Evolutionary conservation across 106 monocot species (phyloP).

Genomic region (Phalaenopsis aphrodite): DNA sequence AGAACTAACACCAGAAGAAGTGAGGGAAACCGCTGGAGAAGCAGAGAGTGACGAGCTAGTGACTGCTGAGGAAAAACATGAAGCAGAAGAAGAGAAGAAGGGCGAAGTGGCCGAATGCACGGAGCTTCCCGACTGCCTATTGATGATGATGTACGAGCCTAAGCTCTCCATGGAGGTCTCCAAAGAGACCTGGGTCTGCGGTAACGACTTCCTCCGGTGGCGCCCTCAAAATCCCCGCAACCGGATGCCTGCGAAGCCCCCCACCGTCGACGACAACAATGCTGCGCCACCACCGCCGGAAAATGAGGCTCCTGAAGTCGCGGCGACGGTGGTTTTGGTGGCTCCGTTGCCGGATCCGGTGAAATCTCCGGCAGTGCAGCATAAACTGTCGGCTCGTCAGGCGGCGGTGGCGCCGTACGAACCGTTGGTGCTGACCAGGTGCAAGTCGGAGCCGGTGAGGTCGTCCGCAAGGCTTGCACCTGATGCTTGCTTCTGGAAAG

Average conservation of each 20-base stretch:
- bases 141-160: constrained; percentile 97
- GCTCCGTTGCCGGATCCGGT: background rate
- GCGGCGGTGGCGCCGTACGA: constrained; percentile 32
- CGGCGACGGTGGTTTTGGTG: background rate
- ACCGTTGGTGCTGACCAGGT: constrained; percentile 69
- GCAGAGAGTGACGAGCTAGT: background rate
- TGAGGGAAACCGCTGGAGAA: background rate
- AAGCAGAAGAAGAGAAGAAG: constrained; percentile 9
- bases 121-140: constrained; percentile 76
- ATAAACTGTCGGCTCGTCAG: background rate
- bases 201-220: constrained; percentile 69
- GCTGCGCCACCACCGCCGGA: background rate
- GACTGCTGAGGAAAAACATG: constrained; percentile 10
- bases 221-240: constrained; percentile 28
- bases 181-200: constrained; percentile 93
- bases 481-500: constrained; percentile 92
- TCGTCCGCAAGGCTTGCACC: constrained; percentile 70
- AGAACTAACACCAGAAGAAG: constrained; percentile 8
- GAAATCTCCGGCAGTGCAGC: background rate
- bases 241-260: constrained; percentile 10
- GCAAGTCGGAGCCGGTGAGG: constrained; percentile 96
- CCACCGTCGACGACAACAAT: background rate
- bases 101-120: constrained; percentile 20
- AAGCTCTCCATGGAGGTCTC: constrained; percentile 99
- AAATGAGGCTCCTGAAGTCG: background rate